Evolutionary conservation across 805 yeast genomes (phyloP), one percentile per base, ranked within the genome.

Genomic region (Candida ficus): DNA sequence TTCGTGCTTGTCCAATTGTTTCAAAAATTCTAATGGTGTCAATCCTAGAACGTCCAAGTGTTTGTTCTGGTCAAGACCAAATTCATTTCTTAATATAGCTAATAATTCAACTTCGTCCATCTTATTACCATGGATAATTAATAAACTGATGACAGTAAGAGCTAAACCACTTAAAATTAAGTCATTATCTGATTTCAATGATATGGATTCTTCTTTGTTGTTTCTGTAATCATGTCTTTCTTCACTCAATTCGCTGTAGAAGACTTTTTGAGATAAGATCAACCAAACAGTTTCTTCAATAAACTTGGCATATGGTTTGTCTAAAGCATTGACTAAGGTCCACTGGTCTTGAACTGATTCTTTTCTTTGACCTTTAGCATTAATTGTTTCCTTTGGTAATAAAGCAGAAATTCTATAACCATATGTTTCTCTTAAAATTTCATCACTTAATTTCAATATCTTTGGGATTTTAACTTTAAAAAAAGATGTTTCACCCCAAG

Each of bases 51-150:
- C 28, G 3, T 37, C 40, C 7, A 49, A 14, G 3, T 26, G 43
- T 11, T 21, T 33, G 8, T 37, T 42, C n/a, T 14, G 37, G 1
- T 33, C 30, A 4, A 60, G 12, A 4, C 56, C 60, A 28, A 66
- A 65, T 16, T 72, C 70, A 17, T 52, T 56, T 42, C 57, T 49
- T 49, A 74, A 58, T 1, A 68, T 64, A 41, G 62, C 46, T 28
- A 72, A 29, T 37, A 74, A 59, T 44, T 64, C 69, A 9, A 56
- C 67, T 38, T 73, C 76, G 33, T 65, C 69, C 35, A 60, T 47
- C 37, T 53, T 58, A 31, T 60, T 60, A 6, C 47, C 44, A 8
- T 49, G 45, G 1, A 60, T 47, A 4, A 56, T 47, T 5, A 60
- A 42, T 6, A 56, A 29, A 17, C 52, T 46, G 1, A 57, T 19